phyloP scores from a whole-genome alignment of 2,329 filamentous ascomycete species.

The Bipolaris gigantea region DNA sequence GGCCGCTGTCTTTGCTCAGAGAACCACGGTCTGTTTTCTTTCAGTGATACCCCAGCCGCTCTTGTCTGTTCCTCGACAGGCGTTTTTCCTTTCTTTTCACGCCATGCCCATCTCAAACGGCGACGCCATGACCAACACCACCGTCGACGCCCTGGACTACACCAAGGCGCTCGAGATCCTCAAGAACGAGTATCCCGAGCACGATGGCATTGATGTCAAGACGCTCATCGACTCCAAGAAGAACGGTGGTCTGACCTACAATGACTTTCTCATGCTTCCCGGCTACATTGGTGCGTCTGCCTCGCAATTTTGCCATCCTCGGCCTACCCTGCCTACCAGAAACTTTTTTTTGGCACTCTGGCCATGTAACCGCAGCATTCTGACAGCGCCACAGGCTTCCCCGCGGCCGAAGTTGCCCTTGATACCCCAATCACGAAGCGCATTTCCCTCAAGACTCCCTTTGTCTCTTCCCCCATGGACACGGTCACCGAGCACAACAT shows the following conservation, averaged over 20 bases:
- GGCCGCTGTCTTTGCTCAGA: slow-evolving; percentile 49
- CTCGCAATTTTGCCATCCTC: slow-evolving; percentile 7
- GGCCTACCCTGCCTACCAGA: too few relatives aligned
- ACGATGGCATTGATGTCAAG: slow-evolving; percentile 84
- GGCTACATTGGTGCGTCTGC: slow-evolving; percentile 78
- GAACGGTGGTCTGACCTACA: slow-evolving; percentile 95
- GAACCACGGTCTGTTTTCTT: slow-evolving; percentile 41
- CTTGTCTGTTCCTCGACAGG: slow-evolving; percentile 40
- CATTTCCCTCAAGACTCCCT: slow-evolving; percentile 93
- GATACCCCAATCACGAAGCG: slow-evolving; percentile 94
- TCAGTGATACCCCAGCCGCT: slow-evolving; percentile 17
- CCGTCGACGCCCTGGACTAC: slow-evolving; percentile 68
- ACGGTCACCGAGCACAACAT: slow-evolving; percentile 99
- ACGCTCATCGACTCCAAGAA: slow-evolving; percentile 88
- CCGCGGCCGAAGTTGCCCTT: slow-evolving; percentile 82
- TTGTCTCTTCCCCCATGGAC: slow-evolving; percentile 98
- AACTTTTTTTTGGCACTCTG: too few relatives aligned
- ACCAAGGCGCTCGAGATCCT: slow-evolving; percentile 77
- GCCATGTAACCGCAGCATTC: background rate
- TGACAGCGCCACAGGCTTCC: slow-evolving; percentile 64
- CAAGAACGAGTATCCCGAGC: slow-evolving; percentile 71
- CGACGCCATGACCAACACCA: slow-evolving; percentile 55
- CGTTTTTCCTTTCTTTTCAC: slow-evolving; percentile 29
- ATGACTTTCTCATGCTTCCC: slow-evolving; percentile 95
- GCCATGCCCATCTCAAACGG: slow-evolving; percentile 76